Evolutionary conservation across 2,329 filamentous ascomycete species (phyloP).

Genomic region (Xylariaceae sp.): DNA sequence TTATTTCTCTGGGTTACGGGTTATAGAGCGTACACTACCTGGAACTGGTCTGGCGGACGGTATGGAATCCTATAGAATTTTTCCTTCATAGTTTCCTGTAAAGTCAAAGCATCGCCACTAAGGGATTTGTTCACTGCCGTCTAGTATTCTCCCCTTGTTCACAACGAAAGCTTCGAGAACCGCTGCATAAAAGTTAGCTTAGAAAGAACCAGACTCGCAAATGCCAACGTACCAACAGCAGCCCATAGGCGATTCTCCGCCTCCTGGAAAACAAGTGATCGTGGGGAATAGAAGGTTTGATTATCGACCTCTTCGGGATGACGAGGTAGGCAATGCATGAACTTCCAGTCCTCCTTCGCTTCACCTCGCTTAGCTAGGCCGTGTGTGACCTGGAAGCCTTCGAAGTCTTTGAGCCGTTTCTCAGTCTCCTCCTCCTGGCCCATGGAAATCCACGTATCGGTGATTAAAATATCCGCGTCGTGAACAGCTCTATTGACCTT

Average conservation of each 20-base stretch:
- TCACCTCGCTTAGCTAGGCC: slow-evolving; percentile 82
- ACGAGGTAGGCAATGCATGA: slow-evolving; percentile 96
- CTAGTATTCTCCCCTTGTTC: slow-evolving; percentile 84
- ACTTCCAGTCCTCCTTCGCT: slow-evolving; percentile 89
- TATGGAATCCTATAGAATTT: background rate
- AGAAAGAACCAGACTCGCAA: background rate
- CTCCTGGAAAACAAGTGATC: slow-evolving; percentile 89
- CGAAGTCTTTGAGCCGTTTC: slow-evolving; percentile 78
- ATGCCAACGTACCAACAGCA: slow-evolving; percentile 67
- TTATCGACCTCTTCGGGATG: slow-evolving; percentile 92
- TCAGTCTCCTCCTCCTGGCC: slow-evolving; percentile 86
- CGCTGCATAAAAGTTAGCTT: slow-evolving; percentile 46
- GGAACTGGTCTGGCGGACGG: slow-evolving; percentile 6
- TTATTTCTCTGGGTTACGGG: slow-evolving; percentile 23
- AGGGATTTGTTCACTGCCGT: no score
- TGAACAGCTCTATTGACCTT: slow-evolving; percentile 84
- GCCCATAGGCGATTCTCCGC: slow-evolving; percentile 95
- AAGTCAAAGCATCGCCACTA: background rate
- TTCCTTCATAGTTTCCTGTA: background rate
- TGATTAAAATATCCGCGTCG: slow-evolving; percentile 86
- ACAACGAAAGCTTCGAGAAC: slow-evolving; percentile 87
- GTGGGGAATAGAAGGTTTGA: slow-evolving; percentile 87
- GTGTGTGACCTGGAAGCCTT: slow-evolving; percentile 87
- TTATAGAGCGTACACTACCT: slow-evolving; percentile 25
- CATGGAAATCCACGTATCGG: slow-evolving; percentile 99